Evolutionary conservation across 768 basidiomycete genomes (phyloP), one percentile per base, ranked within the genome.

Genomic region (Russula foetens): DNA sequence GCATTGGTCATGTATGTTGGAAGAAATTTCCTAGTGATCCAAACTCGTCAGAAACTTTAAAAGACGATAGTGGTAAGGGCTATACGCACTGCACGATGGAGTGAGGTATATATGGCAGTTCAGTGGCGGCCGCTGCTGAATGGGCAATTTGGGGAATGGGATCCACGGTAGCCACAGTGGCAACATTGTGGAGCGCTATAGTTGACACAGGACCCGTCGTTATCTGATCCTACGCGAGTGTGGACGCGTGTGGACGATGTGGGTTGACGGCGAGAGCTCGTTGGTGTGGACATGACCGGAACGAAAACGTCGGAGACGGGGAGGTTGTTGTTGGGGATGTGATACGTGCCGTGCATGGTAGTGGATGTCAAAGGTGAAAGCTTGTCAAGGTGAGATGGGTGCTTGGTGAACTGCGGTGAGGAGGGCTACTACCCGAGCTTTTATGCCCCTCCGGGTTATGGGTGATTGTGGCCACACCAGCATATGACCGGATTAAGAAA

Each of bases 81-180:
- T 21, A 41, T 26, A 26, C 62, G 48, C 38, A 63, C 28, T 39
- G 24, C 35, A 56, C 11, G 7, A 7, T 39, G 17, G 35, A 7
- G 21, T n/a, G n/a, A 15, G 28, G n/a, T 24, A 47, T 61, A 58
- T 47, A 41, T 4, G 19, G 39, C 44, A 59, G 68, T 67, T 74
- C 56, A 75, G 73, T 68, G 73, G 59, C 29, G 49, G 65, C 75
- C 58, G 24, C 53, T 55, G 24, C 39, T 77, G 81, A 84, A 84
- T 31, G 83, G 84, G 74, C 84, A 86, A 69, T 72, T 75, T 48
- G 81, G 78, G 15, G 79, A 67, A 62, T 77, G 76, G 8, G 73
- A 63, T 43, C 84, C 84, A 67, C 85, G 83, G 74, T 75, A 83
- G 58, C 84, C 84, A 63, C 85, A 87, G 68, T 85, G 84, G 75